Conservation (phyloP, 2,329 filamentous ascomycete species). For the Fusarium papillatum region DNA sequence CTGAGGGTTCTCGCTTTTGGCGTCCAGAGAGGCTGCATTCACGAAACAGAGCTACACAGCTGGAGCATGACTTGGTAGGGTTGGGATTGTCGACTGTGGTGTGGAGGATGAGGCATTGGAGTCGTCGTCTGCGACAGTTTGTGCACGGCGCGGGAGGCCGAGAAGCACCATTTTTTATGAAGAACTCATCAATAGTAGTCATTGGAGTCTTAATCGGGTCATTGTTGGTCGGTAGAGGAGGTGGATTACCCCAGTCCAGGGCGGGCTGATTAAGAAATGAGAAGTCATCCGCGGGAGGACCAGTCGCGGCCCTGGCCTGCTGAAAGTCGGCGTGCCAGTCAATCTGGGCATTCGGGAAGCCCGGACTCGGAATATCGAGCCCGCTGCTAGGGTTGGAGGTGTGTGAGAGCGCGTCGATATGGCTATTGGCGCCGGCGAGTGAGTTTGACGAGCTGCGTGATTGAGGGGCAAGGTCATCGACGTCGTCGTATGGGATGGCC, state of each 20-base stretch:
- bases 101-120: constrained; percentile 63
- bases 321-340: constrained; percentile 40
- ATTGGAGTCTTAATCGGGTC: constrained; percentile 14
- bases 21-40: constrained; percentile 62
- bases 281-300: constrained; percentile 14
- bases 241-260: constrained; percentile 21
- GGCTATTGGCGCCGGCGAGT: constrained; percentile 4
- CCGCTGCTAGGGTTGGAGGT: constrained; percentile 15
- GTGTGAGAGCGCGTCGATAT: constrained; percentile 1
- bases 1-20: constrained; percentile 58
- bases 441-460: constrained; percentile 25
- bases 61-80: constrained; percentile 61
- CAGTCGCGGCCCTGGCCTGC: constrained; percentile 21
- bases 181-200: constrained; percentile 52
- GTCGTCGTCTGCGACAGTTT: constrained; percentile 57
- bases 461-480: constrained; percentile 23
- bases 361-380: background rate
- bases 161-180: constrained; percentile 56
- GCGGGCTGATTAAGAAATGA: constrained; percentile 37
- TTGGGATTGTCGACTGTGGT: constrained; percentile 63
- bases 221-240: constrained; percentile 9
- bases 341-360: constrained; percentile 13
- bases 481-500: constrained; percentile 33
- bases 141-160: constrained; percentile 57
- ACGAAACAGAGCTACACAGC: constrained; percentile 63